A percentile compares a stretch with the other conserved stretches of the same genome.
Conservation (phyloP, 1,139 yeast genomes). For the Blastobotrys arbuscula region DNA sequence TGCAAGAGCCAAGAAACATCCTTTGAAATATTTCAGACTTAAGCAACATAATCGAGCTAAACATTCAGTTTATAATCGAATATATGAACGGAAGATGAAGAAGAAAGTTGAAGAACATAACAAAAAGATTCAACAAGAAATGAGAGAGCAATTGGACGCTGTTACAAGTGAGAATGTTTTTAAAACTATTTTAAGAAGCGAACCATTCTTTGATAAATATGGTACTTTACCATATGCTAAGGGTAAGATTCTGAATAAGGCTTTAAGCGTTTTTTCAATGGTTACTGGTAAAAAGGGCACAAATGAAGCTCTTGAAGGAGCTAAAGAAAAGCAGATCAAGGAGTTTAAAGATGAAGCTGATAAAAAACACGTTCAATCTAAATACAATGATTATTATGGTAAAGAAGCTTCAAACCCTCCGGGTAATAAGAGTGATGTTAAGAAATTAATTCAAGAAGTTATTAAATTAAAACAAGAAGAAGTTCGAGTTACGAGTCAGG, state of each 20-base stretch:
- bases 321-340: slow-evolving; percentile 10
- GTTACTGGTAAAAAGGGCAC: slow-evolving; percentile 23
- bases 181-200: slow-evolving; percentile 33
- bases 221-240: slow-evolving; percentile 23
- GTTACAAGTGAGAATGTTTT: slow-evolving; percentile 40
- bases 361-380: slow-evolving; percentile 6
- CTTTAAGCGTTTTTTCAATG: slow-evolving; percentile 25
- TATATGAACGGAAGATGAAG: slow-evolving; percentile 16
- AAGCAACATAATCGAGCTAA: slow-evolving; percentile 37
- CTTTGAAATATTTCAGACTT: slow-evolving; percentile 53
- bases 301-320: slow-evolving; percentile 12
- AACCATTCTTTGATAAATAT: slow-evolving; percentile 33
- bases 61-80: slow-evolving; percentile 33
- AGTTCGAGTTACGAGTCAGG: slow-evolving; percentile 39
- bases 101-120: slow-evolving; percentile 25
- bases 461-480: slow-evolving; percentile 47
- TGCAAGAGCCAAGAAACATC: slow-evolving; percentile 49
- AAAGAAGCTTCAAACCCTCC: slow-evolving; percentile 9
- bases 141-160: slow-evolving; percentile 30
- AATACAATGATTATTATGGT: slow-evolving; percentile 14
- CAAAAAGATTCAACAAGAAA: slow-evolving; percentile 31
- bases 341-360: slow-evolving; percentile 4
- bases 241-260: slow-evolving; percentile 22
- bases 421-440: slow-evolving; percentile 37
- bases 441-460: slow-evolving; percentile 52